Evolutionary conservation across 192 early-diverging fungal species (phyloP).

Genomic region (Coemansia sp.): DNA sequence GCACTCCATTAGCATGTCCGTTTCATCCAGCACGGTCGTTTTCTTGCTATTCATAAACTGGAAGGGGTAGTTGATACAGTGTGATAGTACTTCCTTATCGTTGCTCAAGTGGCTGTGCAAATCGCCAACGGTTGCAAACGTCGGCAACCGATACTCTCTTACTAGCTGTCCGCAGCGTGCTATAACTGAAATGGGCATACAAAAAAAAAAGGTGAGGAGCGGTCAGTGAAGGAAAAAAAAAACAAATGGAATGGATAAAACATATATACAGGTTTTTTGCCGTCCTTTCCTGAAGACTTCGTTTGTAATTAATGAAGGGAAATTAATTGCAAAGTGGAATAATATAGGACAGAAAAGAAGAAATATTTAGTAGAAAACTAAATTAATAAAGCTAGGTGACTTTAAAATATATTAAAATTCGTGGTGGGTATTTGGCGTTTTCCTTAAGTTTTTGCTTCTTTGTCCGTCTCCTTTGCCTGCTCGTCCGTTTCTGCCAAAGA

Average conservation of each 20-base stretch:
- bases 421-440: too few relatives aligned
- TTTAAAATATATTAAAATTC: too few relatives aligned
- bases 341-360: too few relatives aligned
- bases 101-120: not conserved
- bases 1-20: not conserved
- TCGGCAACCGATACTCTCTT: not conserved
- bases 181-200: not conserved
- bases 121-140: not conserved
- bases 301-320: too few relatives aligned
- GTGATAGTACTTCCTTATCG: not conserved
- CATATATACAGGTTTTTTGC: not conserved
- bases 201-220: not conserved
- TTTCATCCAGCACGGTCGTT: not conserved
- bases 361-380: too few relatives aligned
- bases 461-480: not conserved
- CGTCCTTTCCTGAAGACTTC: too few relatives aligned
- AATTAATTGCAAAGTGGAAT: too few relatives aligned
- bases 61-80: not conserved
- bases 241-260: not conserved
- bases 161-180: not conserved
- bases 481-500: not conserved
- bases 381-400: too few relatives aligned
- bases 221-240: not conserved
- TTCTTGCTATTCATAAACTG: constrained; percentile 4
- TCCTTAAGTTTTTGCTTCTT: not conserved